Base-by-base conservation (phyloP, 2,329 filamentous ascomycete species). In the Fusarium bactridioides region DNA sequence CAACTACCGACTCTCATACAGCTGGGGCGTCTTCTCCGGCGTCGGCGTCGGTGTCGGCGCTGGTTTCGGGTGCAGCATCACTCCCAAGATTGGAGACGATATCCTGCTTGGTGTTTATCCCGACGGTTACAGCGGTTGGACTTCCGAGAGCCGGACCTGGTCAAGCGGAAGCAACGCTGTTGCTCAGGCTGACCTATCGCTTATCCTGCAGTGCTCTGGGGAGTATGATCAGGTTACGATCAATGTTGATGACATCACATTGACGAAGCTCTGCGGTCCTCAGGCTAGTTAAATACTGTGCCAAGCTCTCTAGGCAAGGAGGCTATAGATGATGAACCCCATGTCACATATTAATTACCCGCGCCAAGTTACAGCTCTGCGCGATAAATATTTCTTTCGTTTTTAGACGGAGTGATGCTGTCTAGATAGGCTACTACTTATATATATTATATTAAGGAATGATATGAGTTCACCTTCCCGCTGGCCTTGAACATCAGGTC, bases 221-320 rank as follows among this genome's bases (percentile, higher is more conserved):
- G 61, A 63, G 3, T 63, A 35, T 40, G 7, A 19, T 25, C n/a
- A 27, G 15, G 41, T 63, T 27, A 41, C 19, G 7, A 41, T 63
- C n/a, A 48, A 40, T 37, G 1, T 62, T 23, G 61, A 64, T 44
- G 44, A 64, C 5, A 19, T 64, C 27, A 51, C 37, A 1, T 10
- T 64, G 4, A 64, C 44, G 2, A 23, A 35, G 18, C 23, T 44
- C 11, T 61, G 61, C 18, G 38, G 31, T 18, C 40, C 41, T 7
- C 29, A 48, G 10, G 23, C 35, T 23, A 21, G 4, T 41, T 54
- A 18, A 21, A 19, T 2, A 15, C 1, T n/a, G 18, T 1, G 3
- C 18, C 6, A 37, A n/a, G 3, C 4, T 9, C 23, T 27, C 2
- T 3, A 0, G 7, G 6, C 13, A n/a, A 10, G 9, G n/a, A 21